Evolutionary conservation across 208 protist genomes (phyloP).

Genomic region (Leishmania martiniquensis): DNA sequence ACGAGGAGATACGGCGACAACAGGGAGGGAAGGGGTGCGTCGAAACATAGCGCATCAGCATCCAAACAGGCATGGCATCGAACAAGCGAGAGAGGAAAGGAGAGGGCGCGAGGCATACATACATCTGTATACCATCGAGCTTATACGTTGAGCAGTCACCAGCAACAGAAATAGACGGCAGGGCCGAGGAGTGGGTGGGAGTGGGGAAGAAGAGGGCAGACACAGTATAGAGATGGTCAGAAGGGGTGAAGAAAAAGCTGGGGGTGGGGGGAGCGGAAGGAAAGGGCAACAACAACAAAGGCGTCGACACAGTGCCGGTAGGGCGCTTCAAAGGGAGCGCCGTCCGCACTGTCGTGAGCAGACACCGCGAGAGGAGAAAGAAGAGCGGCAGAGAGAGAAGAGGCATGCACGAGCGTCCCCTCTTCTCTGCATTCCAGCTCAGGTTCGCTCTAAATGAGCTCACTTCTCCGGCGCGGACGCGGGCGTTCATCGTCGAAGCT

Average conservation of each 20-base stretch:
- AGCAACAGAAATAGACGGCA: too few species aligned
- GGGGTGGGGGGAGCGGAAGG: neutral
- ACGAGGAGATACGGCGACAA: neutral
- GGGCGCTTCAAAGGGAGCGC: neutral
- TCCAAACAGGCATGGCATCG: too few species aligned
- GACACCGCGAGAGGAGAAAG: too few species aligned
- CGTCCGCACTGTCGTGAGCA: neutral
- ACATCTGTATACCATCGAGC: neutral
- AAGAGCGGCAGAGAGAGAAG: neutral
- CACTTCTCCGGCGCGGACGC: neutral
- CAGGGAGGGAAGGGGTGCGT: conserved; percentile 4
- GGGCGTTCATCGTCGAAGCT: neutral
- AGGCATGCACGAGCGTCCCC: too few species aligned
- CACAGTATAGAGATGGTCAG: too few species aligned
- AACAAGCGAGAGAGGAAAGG: neutral
- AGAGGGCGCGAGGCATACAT: neutral
- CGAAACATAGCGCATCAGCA: neutral
- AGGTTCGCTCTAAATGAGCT: neutral
- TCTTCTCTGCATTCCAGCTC: neutral
- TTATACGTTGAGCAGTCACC: neutral
- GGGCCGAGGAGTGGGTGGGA: too few species aligned
- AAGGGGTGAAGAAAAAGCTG: too few species aligned
- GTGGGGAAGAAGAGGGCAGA: neutral
- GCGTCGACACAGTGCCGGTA: too few species aligned
- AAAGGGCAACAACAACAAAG: neutral